phyloP scores from a whole-genome alignment of 495 filamentous ascomycete species.

The Amniculicola lignicola region DNA sequence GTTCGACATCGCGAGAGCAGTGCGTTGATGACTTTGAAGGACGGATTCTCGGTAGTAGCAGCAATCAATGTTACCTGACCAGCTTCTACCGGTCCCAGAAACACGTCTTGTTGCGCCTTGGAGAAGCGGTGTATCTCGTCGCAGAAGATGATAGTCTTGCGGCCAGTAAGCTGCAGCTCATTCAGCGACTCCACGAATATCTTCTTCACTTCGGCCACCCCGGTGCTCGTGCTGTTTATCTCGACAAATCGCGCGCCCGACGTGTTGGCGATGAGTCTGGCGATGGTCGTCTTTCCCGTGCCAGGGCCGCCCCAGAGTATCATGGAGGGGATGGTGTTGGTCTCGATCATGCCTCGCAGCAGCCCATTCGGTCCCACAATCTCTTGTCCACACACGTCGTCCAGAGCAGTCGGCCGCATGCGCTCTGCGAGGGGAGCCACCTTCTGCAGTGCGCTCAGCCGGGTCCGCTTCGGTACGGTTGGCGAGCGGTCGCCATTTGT shows the following conservation, averaged over 20 bases:
- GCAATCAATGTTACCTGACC: conserved; percentile 90
- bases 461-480: conserved; percentile 58
- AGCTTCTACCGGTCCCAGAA: conserved; percentile 86
- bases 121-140: conserved; percentile 96
- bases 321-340: conserved; percentile 86
- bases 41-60: conserved; percentile 95
- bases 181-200: conserved; percentile 80
- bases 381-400: conserved; percentile 88
- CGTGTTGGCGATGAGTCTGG: conserved; percentile 80
- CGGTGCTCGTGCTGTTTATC: conserved; percentile 88
- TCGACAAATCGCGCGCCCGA: conserved; percentile 85
- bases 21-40: conserved; percentile 88
- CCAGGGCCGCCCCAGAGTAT: conserved; percentile 91
- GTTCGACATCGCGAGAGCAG: conserved; percentile 85
- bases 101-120: conserved; percentile 93
- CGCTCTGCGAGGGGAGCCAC: conserved; percentile 86
- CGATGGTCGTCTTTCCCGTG: conserved; percentile 96
- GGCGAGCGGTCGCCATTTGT: conserved; percentile 33
- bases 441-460: conserved; percentile 55
- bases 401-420: conserved; percentile 80
- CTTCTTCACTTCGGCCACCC: conserved; percentile 94
- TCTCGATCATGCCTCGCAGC: conserved; percentile 84
- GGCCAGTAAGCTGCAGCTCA: conserved; percentile 75
- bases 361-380: conserved; percentile 81
- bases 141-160: conserved; percentile 95